phyloP scores from a whole-genome alignment of 73 alveolate genomes.

The Stentor roeselii region DNA sequence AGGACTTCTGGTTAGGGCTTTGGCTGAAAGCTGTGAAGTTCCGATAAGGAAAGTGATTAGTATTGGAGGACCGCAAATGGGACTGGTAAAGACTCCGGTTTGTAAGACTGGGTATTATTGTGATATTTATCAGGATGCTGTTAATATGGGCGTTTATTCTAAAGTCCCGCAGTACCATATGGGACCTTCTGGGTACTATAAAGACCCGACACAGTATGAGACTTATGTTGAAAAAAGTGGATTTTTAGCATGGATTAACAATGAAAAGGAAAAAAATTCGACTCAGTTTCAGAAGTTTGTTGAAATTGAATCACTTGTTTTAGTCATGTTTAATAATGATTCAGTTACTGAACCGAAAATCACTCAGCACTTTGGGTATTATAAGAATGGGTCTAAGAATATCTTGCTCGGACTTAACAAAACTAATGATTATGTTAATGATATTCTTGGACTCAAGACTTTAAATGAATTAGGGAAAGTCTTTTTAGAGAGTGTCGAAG shows the following conservation, averaged over 20 bases:
- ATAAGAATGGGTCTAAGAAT: conserved; percentile 63
- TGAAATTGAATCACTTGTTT: conserved; percentile 56
- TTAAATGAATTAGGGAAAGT: conserved; percentile 66
- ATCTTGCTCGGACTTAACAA: conserved; percentile 57
- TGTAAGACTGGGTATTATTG: conserved; percentile 79
- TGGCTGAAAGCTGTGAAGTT: conserved; percentile 79
- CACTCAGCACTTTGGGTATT: conserved; percentile 64
- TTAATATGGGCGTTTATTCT: conserved; percentile 62
- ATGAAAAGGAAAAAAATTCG: conserved; percentile 52
- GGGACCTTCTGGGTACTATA: conserved; percentile 92
- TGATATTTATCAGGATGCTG: conserved; percentile 59
- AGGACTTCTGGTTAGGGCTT: conserved; percentile 79
- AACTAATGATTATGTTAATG: conserved; percentile 66
- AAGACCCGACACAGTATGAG: conserved; percentile 64
- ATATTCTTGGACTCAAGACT: conserved; percentile 76
- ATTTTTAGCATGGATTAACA: conserved; percentile 65
- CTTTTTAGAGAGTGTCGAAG: conserved; percentile 43
- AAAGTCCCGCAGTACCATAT: conserved; percentile 52
- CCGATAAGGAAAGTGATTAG: conserved; percentile 60
- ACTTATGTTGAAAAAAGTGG: conserved; percentile 46
- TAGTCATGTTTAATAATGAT: conserved; percentile 69
- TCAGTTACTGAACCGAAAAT: conserved; percentile 75
- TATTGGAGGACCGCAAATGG: conserved; percentile 90
- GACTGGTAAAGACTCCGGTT: conserved; percentile 70
- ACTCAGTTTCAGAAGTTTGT: conserved; percentile 52